A percentile compares a stretch with the other conserved stretches of the same genome.
phyloP scores from a whole-genome alignment of 495 filamentous ascomycete species.

The Aspergillus taichungensis region DNA sequence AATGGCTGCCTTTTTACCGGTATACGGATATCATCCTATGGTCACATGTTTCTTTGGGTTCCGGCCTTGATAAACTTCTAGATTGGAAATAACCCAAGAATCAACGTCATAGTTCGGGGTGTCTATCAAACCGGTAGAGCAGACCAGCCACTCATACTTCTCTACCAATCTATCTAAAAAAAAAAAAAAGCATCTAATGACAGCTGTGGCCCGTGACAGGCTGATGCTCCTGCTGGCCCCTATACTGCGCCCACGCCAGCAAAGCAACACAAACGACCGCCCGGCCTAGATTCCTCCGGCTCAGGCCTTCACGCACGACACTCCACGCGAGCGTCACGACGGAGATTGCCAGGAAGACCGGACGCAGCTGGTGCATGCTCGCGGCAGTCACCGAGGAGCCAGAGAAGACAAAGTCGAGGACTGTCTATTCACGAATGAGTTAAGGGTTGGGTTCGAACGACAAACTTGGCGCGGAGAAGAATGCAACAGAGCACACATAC shows the following conservation, averaged over 20 bases:
- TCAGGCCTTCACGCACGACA: constrained; percentile 1
- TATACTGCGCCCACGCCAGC: constrained; percentile 3
- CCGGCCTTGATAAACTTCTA: too few relatives aligned
- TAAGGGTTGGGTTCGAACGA: not conserved
- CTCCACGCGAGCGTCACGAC: constrained; percentile 1
- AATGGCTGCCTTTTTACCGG: too few relatives aligned
- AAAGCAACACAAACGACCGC: constrained; percentile 3
- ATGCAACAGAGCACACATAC: constrained; percentile 1
- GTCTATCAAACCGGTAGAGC: too few relatives aligned
- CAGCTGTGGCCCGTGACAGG: constrained; percentile 1
- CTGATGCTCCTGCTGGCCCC: too few relatives aligned
- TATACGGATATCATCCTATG: too few relatives aligned
- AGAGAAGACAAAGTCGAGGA: constrained; percentile 6
- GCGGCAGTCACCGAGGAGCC: constrained; percentile 3
- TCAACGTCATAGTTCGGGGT: too few relatives aligned
- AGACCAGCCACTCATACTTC: too few relatives aligned
- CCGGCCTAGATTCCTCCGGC: constrained; percentile 1
- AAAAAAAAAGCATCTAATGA: too few relatives aligned
- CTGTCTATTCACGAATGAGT: too few relatives aligned
- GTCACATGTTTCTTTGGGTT: too few relatives aligned
- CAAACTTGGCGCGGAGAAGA: not conserved
- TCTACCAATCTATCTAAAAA: too few relatives aligned
- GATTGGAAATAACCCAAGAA: too few relatives aligned
- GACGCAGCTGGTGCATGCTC: constrained; percentile 1
- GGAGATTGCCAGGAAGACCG: constrained; percentile 3